These are phyloP conservation scores for Chamaecyparis obtusa DNA, from an alignment of 75 land plant genomes.

Conservation along the genomic window DNA sequence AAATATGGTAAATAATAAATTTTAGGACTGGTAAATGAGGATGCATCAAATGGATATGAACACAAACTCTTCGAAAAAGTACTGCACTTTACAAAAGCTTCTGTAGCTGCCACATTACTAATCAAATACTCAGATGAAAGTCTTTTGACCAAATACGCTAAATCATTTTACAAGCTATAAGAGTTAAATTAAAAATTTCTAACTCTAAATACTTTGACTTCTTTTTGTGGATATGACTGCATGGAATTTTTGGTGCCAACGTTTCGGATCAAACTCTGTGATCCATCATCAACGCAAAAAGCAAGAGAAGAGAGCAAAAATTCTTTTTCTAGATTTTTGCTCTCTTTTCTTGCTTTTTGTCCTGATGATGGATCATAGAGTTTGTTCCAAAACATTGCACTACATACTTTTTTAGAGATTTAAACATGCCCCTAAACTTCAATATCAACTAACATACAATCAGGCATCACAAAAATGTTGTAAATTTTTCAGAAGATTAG, in stretches of 20 bases:
- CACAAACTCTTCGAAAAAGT: not conserved
- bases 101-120: not conserved
- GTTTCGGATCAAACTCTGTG: too few species aligned
- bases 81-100: not conserved
- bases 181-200: not conserved
- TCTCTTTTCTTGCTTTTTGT: too few species aligned
- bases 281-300: too few species aligned
- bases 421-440: not conserved
- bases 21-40: not conserved
- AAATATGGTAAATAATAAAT: not conserved
- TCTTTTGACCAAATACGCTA: not conserved
- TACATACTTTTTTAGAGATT: not conserved
- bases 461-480: not conserved
- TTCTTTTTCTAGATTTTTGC: too few species aligned
- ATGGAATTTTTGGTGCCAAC: too few species aligned
- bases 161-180: slow-evolving; percentile 2
- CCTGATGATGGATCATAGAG: too few species aligned
- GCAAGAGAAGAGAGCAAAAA: too few species aligned
- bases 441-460: not conserved
- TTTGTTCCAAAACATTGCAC: not conserved
- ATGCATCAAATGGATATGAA: not conserved
- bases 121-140: not conserved
- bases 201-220: not conserved
- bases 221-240: too few species aligned
- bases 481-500: not conserved